Conservation (phyloP, 2,329 filamentous ascomycete genomes). For the Xylariaceae sp. region DNA sequence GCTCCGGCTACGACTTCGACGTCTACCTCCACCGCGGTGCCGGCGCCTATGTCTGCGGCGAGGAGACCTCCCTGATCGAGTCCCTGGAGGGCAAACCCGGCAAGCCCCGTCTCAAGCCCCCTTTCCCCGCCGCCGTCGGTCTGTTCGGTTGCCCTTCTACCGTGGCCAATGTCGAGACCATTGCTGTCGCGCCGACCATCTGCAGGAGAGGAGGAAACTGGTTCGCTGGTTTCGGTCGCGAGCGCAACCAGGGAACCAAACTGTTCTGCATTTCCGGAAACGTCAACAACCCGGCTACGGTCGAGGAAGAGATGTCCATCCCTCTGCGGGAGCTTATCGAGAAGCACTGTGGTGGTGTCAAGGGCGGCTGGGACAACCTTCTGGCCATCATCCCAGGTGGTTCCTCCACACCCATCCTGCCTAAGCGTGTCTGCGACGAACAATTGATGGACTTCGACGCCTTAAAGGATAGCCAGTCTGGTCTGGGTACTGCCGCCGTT, state of each 20-base stretch:
- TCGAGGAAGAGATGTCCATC: slow-evolving; percentile 99
- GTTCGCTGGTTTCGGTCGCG: slow-evolving; percentile 92
- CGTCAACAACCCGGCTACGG: slow-evolving; percentile 97
- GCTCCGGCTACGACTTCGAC: slow-evolving; percentile 95
- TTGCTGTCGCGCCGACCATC: slow-evolving; percentile 93
- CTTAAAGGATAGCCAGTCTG: slow-evolving; percentile 94
- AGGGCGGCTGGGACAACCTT: slow-evolving; percentile 96
- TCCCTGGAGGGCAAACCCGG: slow-evolving; percentile 97
- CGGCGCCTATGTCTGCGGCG: slow-evolving; percentile 96
- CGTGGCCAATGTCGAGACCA: slow-evolving; percentile 95
- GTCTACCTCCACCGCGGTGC: slow-evolving; percentile 95
- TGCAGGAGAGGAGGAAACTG: slow-evolving; percentile 86
- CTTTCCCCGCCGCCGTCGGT: slow-evolving; percentile 95
- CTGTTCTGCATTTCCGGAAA: slow-evolving; percentile 97
- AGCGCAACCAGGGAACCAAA: slow-evolving; percentile 96
- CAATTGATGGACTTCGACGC: slow-evolving; percentile 99
- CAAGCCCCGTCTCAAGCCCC: slow-evolving; percentile 97
- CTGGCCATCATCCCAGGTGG: slow-evolving; percentile 93
- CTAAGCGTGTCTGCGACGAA: slow-evolving; percentile 84
- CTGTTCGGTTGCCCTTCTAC: slow-evolving; percentile 97
- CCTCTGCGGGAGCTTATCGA: slow-evolving; percentile 94
- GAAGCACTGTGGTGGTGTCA: slow-evolving; percentile 95
- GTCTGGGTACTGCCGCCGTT: slow-evolving; percentile 93
- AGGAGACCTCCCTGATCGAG: slow-evolving; percentile 97
- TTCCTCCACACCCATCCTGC: slow-evolving; percentile 92